Conservation (phyloP, 495 filamentous ascomycete species). For the Mytilinidion resinicola region DNA sequence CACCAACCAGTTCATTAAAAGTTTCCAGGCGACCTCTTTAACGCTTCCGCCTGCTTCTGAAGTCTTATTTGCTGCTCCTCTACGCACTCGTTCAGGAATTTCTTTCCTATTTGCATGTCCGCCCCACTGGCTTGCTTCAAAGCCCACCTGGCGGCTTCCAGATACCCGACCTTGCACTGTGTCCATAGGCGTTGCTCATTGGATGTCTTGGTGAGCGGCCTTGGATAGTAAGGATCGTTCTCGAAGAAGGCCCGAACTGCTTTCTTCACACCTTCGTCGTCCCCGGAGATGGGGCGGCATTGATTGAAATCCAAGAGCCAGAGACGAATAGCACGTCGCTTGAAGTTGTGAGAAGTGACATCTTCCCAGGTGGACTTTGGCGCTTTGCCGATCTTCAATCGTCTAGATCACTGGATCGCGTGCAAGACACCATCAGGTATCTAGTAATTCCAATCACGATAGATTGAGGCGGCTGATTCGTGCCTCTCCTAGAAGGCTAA, state of each 20-base stretch:
- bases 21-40: no score
- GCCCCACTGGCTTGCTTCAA: not conserved
- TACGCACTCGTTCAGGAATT: not conserved
- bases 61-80: not conserved
- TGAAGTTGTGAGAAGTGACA: not conserved
- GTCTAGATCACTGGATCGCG: no score
- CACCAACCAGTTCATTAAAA: no score
- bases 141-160: not conserved
- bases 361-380: not conserved
- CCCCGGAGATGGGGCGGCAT: not conserved
- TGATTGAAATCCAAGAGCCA: not conserved
- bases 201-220: not conserved
- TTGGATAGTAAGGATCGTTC: not conserved
- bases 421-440: no score
- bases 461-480: no score
- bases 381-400: no score
- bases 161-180: not conserved
- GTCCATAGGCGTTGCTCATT: not conserved
- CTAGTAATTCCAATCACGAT: no score
- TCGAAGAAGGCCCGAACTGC: not conserved
- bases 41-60: no score
- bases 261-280: not conserved
- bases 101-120: not conserved
- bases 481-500: no score
- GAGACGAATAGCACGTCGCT: not conserved